phyloP scores from a whole-genome alignment of 176 grass and related monocot genomes.

The Guadua angustifolia region DNA sequence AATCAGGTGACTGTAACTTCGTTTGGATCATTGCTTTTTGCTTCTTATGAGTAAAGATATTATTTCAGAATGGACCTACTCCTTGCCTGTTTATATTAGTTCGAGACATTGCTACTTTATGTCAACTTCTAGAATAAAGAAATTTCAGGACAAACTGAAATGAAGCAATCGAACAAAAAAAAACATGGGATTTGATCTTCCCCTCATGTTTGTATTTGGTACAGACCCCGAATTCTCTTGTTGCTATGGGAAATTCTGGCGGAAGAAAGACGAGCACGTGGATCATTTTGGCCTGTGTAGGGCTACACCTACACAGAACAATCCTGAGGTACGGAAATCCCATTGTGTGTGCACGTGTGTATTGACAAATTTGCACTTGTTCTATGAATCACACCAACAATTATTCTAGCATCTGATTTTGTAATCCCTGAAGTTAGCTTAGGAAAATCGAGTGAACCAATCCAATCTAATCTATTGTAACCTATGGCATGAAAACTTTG shows the following conservation, averaged over 20 bases:
- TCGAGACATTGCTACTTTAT: background rate
- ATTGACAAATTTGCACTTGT: background rate
- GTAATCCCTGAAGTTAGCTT: background rate
- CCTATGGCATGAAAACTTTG: background rate
- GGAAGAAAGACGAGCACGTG: conserved; percentile 76
- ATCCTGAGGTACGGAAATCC: conserved; percentile 56
- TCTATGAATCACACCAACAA: background rate
- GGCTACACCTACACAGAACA: conserved; percentile 59
- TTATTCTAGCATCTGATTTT: background rate
- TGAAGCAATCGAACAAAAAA: conserved; percentile 3
- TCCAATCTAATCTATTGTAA: background rate
- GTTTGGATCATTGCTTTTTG: background rate
- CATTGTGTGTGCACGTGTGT: background rate
- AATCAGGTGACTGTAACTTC: conserved; percentile 62
- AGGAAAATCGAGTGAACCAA: background rate
- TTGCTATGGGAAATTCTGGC: conserved; percentile 56
- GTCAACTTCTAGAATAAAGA: conserved; percentile 22
- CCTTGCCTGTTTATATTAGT: background rate
- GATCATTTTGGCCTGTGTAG: conserved; percentile 86
- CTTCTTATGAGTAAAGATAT: background rate
- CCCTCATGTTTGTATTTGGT: conserved; percentile 35
- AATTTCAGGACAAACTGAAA: background rate
- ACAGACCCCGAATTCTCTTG: conserved; percentile 84
- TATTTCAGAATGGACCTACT: background rate
- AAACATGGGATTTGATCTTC: conserved; percentile 25